Evolutionary conservation across 2,329 filamentous ascomycete genomes (phyloP).

Genomic region (Colletotrichum caudatum): DNA sequence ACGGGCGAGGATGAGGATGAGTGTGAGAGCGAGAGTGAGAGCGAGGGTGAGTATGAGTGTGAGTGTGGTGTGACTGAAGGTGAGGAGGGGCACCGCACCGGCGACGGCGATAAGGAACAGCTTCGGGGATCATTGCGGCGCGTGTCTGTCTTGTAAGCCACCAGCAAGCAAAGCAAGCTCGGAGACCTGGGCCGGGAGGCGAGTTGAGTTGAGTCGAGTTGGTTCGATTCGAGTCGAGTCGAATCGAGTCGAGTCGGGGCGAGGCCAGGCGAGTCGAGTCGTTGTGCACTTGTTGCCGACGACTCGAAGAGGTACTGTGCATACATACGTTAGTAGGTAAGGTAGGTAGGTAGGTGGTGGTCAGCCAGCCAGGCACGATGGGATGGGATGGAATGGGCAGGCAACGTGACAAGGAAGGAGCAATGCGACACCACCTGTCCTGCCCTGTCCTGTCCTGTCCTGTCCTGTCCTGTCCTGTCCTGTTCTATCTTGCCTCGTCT

Average conservation of each 20-base stretch:
- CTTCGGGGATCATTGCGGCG: neutral
- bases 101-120: slow-evolving; percentile 6
- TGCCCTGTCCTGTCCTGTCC: neutral
- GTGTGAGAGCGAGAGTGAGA: no score
- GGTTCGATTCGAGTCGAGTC: no score
- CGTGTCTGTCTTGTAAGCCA: no score
- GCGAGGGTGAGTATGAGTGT: neutral
- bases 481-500: neutral
- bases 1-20: neutral
- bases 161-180: neutral
- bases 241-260: neutral
- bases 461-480: neutral
- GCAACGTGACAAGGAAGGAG: slow-evolving; percentile 8
- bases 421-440: neutral
- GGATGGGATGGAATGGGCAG: neutral
- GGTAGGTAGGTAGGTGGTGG: neutral
- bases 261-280: neutral
- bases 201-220: neutral
- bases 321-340: no score
- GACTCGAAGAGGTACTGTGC: neutral
- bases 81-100: neutral
- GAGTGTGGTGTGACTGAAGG: neutral
- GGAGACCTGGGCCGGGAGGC: neutral
- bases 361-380: slow-evolving; percentile 13
- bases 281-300: neutral